phyloP scores from a whole-genome alignment of 805 yeast genomes.

The Zygotorulaspora sp. region DNA sequence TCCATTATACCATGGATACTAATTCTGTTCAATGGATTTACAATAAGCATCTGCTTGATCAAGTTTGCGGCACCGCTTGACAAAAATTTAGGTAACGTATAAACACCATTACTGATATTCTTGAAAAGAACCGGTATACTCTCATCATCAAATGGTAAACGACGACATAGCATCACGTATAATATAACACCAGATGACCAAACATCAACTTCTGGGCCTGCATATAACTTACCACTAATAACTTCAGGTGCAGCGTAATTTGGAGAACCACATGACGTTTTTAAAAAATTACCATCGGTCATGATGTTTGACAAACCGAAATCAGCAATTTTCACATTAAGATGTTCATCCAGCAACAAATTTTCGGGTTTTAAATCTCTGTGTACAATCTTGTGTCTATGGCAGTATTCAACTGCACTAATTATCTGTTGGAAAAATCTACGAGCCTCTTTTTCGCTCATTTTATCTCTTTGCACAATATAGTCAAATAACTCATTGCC shows the following conservation, averaged over 20 bases:
- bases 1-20: conserved; percentile 89
- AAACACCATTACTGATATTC: conserved; percentile 88
- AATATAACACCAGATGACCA: conserved; percentile 96
- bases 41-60: conserved; percentile 86
- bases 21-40: conserved; percentile 88
- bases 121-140: conserved; percentile 91
- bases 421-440: conserved; percentile 94
- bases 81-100: conserved; percentile 80
- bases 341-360: conserved; percentile 77
- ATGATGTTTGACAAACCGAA: conserved; percentile 91
- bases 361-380: conserved; percentile 96
- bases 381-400: conserved; percentile 92
- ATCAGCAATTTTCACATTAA: conserved; percentile 94
- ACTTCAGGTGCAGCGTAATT: conserved; percentile 98
- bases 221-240: conserved; percentile 87
- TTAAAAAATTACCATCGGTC: conserved; percentile 95
- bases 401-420: conserved; percentile 95
- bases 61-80: conserved; percentile 81
- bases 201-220: conserved; percentile 97
- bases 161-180: conserved; percentile 93
- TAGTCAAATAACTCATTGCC: conserved; percentile 95
- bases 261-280: conserved; percentile 94
- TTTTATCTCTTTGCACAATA: conserved; percentile 87
- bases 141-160: conserved; percentile 95
- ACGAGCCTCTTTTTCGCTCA: conserved; percentile 89